Base-by-base conservation (phyloP, 2,329 filamentous ascomycete species). In the Ambrosiella beaveri region DNA sequence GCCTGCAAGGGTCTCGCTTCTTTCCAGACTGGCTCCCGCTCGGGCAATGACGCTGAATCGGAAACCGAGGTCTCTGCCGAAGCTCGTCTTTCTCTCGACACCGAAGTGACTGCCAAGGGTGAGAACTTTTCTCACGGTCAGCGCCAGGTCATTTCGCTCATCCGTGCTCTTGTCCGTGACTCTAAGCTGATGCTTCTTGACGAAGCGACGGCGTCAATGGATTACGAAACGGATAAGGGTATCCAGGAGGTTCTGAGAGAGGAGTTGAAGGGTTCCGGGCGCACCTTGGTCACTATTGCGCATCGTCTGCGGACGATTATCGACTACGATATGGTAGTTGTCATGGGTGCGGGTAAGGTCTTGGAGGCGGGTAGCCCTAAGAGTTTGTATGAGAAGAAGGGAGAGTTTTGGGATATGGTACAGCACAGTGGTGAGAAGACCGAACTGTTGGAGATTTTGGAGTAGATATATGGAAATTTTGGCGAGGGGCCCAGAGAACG, bases 401-500 rank as follows among this genome's bases (percentile, higher is more conserved):
- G 74, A 0, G 68, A 71, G 39, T 79, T 79, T 63, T 75, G 75
- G 60, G 74, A 77, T 45, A 79, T 79, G 76, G 71, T 79, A 39
- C 71, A 71, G 62, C 75, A 78, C 59, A 78, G 76, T 58, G 76
- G 75, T 1, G 76, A 78, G 66, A 70, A 74, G 64, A 71, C 72
- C 38, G 62, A 59, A 49, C 41, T 63, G 35, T 47, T 51, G 45
- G 40, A 38, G 37, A 56, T 62, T 36, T 39, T 61, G 27, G 59
- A 38, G 52, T 58, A 58, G 6, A 41, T 41, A 41, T 41, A n/a
- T 41, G 40, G 40, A 17, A 47, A 3, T 3, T 17, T 47, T 47
- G 11, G 9, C n/a, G 44, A 17, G 7, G 7, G n/a, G 44, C 13
- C 27, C 3, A 27, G 7, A 47, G 9, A 7, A 47, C 5, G 9